These are phyloP conservation scores for Emericellopsis atlantica DNA, from an alignment of 2,329 filamentous ascomycete species.

Conservation along the genomic window DNA sequence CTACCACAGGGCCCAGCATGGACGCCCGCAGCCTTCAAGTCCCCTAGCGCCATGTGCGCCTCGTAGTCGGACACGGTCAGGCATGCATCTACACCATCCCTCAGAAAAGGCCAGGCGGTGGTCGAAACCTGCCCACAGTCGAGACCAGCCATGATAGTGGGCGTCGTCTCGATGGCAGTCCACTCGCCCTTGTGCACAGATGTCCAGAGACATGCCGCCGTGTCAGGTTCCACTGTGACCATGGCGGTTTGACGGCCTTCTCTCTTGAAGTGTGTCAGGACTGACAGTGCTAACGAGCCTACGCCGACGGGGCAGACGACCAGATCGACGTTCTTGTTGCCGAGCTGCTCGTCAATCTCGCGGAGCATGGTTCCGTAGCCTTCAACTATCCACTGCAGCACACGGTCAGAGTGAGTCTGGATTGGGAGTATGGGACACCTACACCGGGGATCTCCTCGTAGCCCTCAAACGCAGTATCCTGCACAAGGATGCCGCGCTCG, in stretches of 20 bases:
- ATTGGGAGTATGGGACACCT: constrained; percentile 2
- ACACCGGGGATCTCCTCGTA: constrained; percentile 54
- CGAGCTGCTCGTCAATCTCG: constrained; percentile 51
- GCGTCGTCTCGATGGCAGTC: constrained; percentile 36
- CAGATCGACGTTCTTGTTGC: constrained; percentile 23
- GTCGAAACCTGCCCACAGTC: constrained; percentile 58
- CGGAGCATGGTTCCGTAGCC: constrained; percentile 63
- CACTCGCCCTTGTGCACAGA: constrained; percentile 35
- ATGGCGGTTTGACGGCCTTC: constrained; percentile 21
- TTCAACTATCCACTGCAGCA: constrained; percentile 54
- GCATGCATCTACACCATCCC: constrained; percentile 44
- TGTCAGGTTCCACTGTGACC: constrained; percentile 59
- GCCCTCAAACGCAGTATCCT: constrained; percentile 55
- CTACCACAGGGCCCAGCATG: constrained; percentile 51
- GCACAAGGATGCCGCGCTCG: constrained; percentile 41
- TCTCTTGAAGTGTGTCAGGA: constrained; percentile 50
- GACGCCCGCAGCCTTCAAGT: constrained; percentile 34
- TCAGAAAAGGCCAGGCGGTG: constrained; percentile 50
- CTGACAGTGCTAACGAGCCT: constrained; percentile 60
- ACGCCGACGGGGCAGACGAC: constrained; percentile 59
- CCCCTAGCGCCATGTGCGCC: constrained; percentile 42
- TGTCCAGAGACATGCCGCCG: constrained; percentile 43
- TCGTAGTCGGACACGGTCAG: constrained; percentile 50
- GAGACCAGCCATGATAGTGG: constrained; percentile 64
- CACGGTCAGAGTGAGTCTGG: background rate